Evolutionary conservation across 768 basidiomycete genomes (phyloP).

Genomic region (Auriscalpium vulgare): DNA sequence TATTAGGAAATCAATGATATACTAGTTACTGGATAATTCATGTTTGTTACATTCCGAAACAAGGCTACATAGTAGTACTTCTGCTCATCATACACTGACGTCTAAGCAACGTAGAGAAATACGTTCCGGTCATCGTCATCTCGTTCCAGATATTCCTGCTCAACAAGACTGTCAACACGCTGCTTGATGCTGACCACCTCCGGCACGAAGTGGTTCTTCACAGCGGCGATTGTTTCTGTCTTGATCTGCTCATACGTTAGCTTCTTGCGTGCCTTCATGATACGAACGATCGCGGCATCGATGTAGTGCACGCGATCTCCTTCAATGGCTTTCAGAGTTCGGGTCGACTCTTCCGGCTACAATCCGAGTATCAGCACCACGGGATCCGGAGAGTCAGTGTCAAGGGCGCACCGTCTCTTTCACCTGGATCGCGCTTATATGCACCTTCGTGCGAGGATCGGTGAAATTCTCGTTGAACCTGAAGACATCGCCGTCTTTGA

Average conservation of each 20-base stretch:
- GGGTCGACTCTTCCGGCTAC: constrained; percentile 81
- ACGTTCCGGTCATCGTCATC: constrained; percentile 62
- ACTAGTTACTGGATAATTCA: too few species aligned
- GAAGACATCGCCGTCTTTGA: constrained; percentile 71
- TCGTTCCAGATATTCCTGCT: constrained; percentile 78
- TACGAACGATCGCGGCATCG: constrained; percentile 92
- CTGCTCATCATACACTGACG: too few species aligned
- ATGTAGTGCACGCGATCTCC: constrained; percentile 79
- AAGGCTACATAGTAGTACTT: too few species aligned
- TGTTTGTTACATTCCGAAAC: too few species aligned
- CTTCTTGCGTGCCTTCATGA: constrained; percentile 92
- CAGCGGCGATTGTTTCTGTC: constrained; percentile 76
- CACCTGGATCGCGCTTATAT: constrained; percentile 93
- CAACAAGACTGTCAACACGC: constrained; percentile 74
- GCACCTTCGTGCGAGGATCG: constrained; percentile 69
- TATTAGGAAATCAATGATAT: too few species aligned
- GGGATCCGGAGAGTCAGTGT: not conserved
- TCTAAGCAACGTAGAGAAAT: constrained; percentile 67
- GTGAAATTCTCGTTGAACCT: constrained; percentile 77
- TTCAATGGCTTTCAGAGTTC: constrained; percentile 79
- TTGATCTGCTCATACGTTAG: constrained; percentile 73
- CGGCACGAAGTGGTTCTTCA: constrained; percentile 83
- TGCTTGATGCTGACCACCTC: constrained; percentile 81
- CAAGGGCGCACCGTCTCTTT: constrained; percentile 69
- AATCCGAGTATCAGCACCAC: not conserved